Evolutionary conservation across 2,329 filamentous ascomycete genomes (phyloP), one percentile per base, ranked within the genome.

Genomic region (Raffaelea arxii): DNA sequence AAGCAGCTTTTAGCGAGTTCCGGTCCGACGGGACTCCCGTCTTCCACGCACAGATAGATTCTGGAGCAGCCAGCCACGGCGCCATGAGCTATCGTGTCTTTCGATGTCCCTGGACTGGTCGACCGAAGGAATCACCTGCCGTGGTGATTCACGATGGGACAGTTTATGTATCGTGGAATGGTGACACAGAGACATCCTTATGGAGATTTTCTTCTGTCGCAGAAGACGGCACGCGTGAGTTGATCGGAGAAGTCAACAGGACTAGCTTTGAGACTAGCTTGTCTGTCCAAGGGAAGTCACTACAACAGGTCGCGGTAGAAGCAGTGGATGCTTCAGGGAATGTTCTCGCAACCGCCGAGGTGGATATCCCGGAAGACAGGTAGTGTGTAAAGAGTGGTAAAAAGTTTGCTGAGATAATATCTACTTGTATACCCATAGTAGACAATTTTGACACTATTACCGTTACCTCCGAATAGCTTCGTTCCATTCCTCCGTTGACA

Each of bases 61-160:
- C 61, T 2, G 53, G 67, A 53, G 35, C 56, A 46, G 45, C 66
- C 50, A 59, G 57, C 49, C 55, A 57, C 54, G 58, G 58, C 56
- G 67, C 73, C 2, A 66, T 71, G 55, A 75, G 70, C 42, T 80
- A 80, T 53, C 68, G 75, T 32, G 69, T 67, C 3, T 72, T 71
- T 58, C 74, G 73, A 54, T 69, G 66, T 51, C 61, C 68, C 43
- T 81, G 75, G 73, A 64, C 64, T 4, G 70, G 66, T 1, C 55
- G 59, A 25, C 69, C 71, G 4, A 61, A 58, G 19, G 68, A 64
- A 16, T 64, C 58, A 24, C 60, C 60, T 7, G 54, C 54, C 12
- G 52, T 58, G 37, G 52, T 55, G 4, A 57, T 58, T 0, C 49
- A n/a, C 54, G 40, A 42, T 12, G 53, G 53, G 1, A 54, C 50